Percentiles rank a stretch among this genome's conserved stretches.
Conservation (phyloP, 495 filamentous ascomycete species). For the Penicillium silybi region DNA sequence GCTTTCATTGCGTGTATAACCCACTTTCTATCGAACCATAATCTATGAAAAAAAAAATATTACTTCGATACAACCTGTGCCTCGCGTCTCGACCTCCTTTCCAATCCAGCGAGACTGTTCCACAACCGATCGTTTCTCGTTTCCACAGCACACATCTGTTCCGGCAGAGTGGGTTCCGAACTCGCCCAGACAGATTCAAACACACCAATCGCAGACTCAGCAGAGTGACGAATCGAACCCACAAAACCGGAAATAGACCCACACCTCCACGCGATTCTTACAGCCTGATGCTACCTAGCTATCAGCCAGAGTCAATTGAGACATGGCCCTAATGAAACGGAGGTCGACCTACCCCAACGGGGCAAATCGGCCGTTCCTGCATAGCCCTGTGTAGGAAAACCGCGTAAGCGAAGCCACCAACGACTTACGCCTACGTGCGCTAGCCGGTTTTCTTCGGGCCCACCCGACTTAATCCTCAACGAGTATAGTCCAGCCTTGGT, state of each 20-base stretch:
- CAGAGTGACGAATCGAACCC: background rate
- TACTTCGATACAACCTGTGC: background rate
- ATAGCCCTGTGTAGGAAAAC: background rate
- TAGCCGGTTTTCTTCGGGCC: background rate
- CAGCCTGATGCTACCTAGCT: background rate
- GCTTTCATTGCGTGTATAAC: background rate
- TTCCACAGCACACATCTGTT: background rate
- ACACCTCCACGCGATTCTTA: background rate
- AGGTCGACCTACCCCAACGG: slow-evolving; percentile 2
- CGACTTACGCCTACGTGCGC: background rate
- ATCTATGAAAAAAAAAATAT: background rate
- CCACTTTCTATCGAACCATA: background rate
- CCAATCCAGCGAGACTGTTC: background rate
- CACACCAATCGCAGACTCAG: background rate
- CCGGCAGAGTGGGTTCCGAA: background rate
- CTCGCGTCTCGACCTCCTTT: background rate
- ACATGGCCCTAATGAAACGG: background rate
- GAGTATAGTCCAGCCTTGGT: background rate
- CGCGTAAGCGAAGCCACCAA: background rate
- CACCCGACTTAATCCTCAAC: background rate
- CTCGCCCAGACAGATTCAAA: background rate
- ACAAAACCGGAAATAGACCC: slow-evolving; percentile 2
- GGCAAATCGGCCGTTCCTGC: slow-evolving; percentile 15
- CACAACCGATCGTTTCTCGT: background rate
- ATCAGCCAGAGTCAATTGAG: background rate